A percentile compares a stretch with the other conserved stretches of the same genome.
Conservation (phyloP, 306 rosid species). For the Malus fusca region DNA sequence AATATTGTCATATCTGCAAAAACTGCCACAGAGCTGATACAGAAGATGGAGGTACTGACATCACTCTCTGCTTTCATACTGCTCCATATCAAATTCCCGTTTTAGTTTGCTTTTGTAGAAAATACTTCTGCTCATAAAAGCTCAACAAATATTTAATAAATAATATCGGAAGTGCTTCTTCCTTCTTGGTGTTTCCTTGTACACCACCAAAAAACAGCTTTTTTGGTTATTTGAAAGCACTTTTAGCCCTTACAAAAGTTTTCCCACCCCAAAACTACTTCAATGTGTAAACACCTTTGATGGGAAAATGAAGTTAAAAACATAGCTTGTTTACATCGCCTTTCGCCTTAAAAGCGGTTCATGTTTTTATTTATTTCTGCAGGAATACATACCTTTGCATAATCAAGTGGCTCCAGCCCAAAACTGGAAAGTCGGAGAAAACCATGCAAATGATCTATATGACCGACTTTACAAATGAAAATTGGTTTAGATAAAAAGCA, state of each 20-base stretch:
- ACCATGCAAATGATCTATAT: neutral
- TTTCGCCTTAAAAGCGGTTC: neutral
- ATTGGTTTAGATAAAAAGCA: neutral
- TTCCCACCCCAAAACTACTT: neutral
- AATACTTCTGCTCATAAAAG: neutral
- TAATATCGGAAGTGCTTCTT: neutral
- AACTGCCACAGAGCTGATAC: conserved; percentile 7
- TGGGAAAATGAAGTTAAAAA: no score
- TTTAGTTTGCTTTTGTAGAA: no score
- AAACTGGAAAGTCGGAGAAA: conserved; percentile 18
- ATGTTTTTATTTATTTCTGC: neutral
- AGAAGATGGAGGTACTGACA: conserved; percentile 22
- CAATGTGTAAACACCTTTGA: neutral
- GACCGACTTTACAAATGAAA: neutral
- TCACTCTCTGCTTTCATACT: neutral
- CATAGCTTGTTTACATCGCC: neutral
- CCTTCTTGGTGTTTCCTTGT: neutral
- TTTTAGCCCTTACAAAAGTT: neutral
- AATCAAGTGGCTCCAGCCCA: conserved; percentile 27
- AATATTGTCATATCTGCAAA: conserved; percentile 18
- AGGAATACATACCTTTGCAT: conserved; percentile 26
- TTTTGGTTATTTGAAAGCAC: neutral
- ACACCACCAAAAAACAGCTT: neutral
- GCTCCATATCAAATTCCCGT: neutral
- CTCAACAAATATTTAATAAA: neutral